Base-by-base conservation (phyloP, 495 filamentous ascomycete species). In the Neurospora sp. region DNA sequence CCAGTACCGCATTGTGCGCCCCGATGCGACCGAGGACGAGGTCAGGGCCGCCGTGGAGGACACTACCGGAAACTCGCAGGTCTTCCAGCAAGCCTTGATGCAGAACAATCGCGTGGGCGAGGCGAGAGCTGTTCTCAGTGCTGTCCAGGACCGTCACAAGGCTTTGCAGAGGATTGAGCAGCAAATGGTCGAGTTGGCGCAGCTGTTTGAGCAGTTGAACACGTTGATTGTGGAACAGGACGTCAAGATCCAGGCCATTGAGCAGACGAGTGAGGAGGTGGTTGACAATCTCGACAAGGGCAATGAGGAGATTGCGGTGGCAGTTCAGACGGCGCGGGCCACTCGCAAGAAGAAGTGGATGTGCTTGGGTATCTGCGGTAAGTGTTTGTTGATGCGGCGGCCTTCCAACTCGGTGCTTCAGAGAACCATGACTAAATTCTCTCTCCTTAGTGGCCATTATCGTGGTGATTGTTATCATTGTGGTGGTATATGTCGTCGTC, bases 301-400 rank as follows among this genome's bases (percentile, higher is more conserved):
- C 70, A 97, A 94, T 78, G 86, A 87, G 70, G 87, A 98, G 82
- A 89, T 98, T 44, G 88, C 84, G 61, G 85, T 85, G 20, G 96
- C 94, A 18, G 90, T 97, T 68, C 83, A 84, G 40, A 96, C 91
- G 74, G 94, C 96, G n/a, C 83, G 89, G 76, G 87, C 87, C 70
- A 90, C 91, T 42, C 88, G 93, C 74, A 92, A 90, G 84, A 98
- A 97, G 94, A 99, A 98, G 92, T 99, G 96, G 96, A 95, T 93
- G 78, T 97, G 94, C 82, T 81, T 98, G 78, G 87, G 91, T 76
- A 92, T 98, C 75, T 78, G 87, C 74, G 84, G 92, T 94, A 89
- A 83, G 91, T 93, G 68, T 72, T 71, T 65, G 73, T 73, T 16
- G 41, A n/a, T 42, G 20, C 20, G 16, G 10, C 8, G 10, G 20